phyloP scores from a whole-genome alignment of 176 grass and related monocot species.

The Musa schizocarpa region DNA sequence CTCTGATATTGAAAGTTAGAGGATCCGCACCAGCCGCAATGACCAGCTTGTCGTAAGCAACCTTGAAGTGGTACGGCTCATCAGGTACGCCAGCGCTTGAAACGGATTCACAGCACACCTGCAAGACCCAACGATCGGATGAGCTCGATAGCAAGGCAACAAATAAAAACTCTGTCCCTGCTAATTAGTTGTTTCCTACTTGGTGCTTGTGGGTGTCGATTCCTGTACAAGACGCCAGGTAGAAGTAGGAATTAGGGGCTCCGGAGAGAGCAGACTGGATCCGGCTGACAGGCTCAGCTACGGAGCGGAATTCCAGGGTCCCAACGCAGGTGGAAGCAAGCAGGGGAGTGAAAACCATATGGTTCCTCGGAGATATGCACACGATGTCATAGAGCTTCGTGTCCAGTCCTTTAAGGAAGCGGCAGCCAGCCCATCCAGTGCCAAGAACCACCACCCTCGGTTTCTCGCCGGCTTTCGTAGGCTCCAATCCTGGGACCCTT shows the following conservation, averaged over 20 bases:
- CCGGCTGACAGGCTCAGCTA: slow-evolving; percentile 75
- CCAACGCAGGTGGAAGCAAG: slow-evolving; percentile 88
- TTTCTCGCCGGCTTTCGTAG: slow-evolving; percentile 53
- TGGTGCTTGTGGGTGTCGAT: slow-evolving; percentile 60
- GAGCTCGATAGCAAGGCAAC: background rate
- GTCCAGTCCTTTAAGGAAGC: slow-evolving; percentile 79
- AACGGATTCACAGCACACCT: slow-evolving; percentile 53
- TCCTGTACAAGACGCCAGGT: slow-evolving; percentile 46
- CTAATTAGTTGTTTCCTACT: slow-evolving; percentile 2
- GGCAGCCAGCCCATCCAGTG: slow-evolving; percentile 83
- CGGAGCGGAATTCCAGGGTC: slow-evolving; percentile 83
- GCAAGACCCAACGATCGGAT: background rate
- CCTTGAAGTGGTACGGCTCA: slow-evolving; percentile 61
- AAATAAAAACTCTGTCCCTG: background rate
- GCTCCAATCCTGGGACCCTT: slow-evolving; percentile 32
- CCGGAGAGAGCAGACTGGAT: slow-evolving; percentile 68
- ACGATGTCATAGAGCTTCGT: slow-evolving; percentile 68
- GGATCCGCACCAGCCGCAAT: slow-evolving; percentile 79
- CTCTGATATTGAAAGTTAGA: slow-evolving; percentile 77
- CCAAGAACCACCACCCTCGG: slow-evolving; percentile 72
- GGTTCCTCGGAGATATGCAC: slow-evolving; percentile 86
- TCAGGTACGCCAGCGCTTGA: slow-evolving; percentile 22
- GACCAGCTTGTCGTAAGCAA: slow-evolving; percentile 91
- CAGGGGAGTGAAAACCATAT: slow-evolving; percentile 97
- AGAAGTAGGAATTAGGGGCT: slow-evolving; percentile 70